phyloP scores from a whole-genome alignment of 179 eudicot genomes.

The Silene vulgaris region DNA sequence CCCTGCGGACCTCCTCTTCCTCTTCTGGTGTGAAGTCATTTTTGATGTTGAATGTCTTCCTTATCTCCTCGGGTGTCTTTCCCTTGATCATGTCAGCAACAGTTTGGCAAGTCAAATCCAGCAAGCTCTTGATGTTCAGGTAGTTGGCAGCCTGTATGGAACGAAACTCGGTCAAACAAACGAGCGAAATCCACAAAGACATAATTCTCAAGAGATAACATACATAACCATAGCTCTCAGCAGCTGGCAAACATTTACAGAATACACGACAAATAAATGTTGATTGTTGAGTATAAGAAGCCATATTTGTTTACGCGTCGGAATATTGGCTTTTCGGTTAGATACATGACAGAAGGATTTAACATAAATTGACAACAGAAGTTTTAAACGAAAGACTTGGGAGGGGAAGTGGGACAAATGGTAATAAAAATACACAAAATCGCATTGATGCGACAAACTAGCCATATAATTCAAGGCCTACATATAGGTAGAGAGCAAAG shows the following conservation, averaged over 20 bases:
- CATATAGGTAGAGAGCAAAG: no score
- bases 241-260: not conserved
- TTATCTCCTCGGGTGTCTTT: constrained; percentile 45
- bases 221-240: no score
- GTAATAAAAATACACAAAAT: no score
- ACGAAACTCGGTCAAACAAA: not conserved
- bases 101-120: constrained; percentile 45
- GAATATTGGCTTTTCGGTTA: not conserved
- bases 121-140: constrained; percentile 41
- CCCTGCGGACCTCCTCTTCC: constrained; percentile 39
- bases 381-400: no score
- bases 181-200: not conserved
- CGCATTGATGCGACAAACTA: no score
- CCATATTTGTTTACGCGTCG: not conserved
- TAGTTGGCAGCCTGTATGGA: constrained; percentile 39
- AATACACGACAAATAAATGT: not conserved
- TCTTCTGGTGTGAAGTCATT: constrained; percentile 45
- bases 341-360: no score
- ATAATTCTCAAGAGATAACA: not conserved
- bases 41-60: constrained; percentile 45
- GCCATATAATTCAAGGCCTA: no score
- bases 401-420: no score
- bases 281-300: not conserved
- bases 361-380: no score
- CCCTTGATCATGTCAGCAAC: constrained; percentile 49